Base-by-base conservation (phyloP, 2,329 filamentous ascomycete genomes). In the Chrysoporthe cubensis region DNA sequence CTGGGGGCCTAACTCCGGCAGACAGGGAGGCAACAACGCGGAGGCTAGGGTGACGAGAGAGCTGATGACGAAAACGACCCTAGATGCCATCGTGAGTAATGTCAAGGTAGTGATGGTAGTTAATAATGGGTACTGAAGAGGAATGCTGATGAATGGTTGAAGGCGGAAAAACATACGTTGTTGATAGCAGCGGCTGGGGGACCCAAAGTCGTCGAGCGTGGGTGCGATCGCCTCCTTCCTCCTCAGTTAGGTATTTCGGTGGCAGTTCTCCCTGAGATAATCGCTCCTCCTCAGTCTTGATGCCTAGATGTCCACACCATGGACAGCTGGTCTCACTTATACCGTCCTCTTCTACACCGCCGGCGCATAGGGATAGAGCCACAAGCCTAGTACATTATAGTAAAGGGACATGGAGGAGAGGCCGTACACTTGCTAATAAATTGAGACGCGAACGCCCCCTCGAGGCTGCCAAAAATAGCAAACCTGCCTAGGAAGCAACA, bases 21-120 rank as follows among this genome's bases (percentile, higher is more conserved):
- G 37, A 13, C 57, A 66, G 37, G 57, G 57, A 60, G 64, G 57
- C 13, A 65, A 34, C 63, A 65, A 42, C 16, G 63, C 43, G n/a
- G n/a, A 26, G 63, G 44, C 54, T 21, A 60, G 11, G 32, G 42
- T 6, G n/a, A 50, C 7, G 54, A 52, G 43, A 42, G 44, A 9
- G 46, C 11, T 13, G n/a, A 65, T n/a, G 43, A 59, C 4, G 8
- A 52, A 8, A 4, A n/a, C 40, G 32, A 56, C 21, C 21, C 32
- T 60, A 14, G 43, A 26, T 21, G 32, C 50, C 44, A 50, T 48
- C 7, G 21, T 52, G 34, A n/a, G 0, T n/a, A 11, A 6, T 32
- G 3, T 9, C 34, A 18, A 6, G 40, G n/a, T 18, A 7, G 26
- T 46, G 13, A 32, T 46, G 43, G 7, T 21, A 0, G 4, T 32